Evolutionary conservation across 2,329 filamentous ascomycete genomes (phyloP), one percentile per base, ranked within the genome.

Genomic region (Colletotrichum paranaense): DNA sequence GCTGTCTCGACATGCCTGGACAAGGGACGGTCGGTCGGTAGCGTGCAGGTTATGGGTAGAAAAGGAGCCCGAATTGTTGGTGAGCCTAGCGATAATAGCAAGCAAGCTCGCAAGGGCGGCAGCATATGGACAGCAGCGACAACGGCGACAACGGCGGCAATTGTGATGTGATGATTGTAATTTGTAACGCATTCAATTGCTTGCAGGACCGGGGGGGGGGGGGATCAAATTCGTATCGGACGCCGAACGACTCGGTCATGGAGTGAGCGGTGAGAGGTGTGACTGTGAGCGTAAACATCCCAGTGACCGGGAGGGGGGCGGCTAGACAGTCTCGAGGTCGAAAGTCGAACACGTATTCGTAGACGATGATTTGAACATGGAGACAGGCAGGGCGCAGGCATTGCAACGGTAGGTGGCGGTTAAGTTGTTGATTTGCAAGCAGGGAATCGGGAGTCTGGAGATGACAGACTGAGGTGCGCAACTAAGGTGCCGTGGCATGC

Each of bases 211-310:
- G 65, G 69, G 38, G 32, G 32, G 22, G 26, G 69, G 38, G 32
- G 32, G 22, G 26, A 14, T 35, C 26, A 35, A 35, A 57, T 14
- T 28, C 46, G 56, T 67, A 56, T 68, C 64, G 69, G 58, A 68
- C 28, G 32, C 64, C 57, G 69, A 72, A 60, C 67, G 71, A 68
- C 62, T 62, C 71, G 56, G 67, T 56, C 56, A 49, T 70, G 70
- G 49, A 38, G 58, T 42, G 62, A 66, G 67, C 67, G 67, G 71
- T 56, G 62, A 65, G 19, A 59, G 55, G 19, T n/a, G 30, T 24
- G 38, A 42, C 16, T 42, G 35, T 42, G 38, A 19, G 38, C 38
- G 16, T 42, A 9, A 42, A 59, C 24, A 65, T 60, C 30, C 52
- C n/a, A 46, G 46, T 46, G 16, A 52, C 53, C 59, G 63, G 59